These are phyloP conservation scores for Plantago lanceolata DNA, from an alignment of 305 asterid species.

Conservation along the genomic window DNA sequence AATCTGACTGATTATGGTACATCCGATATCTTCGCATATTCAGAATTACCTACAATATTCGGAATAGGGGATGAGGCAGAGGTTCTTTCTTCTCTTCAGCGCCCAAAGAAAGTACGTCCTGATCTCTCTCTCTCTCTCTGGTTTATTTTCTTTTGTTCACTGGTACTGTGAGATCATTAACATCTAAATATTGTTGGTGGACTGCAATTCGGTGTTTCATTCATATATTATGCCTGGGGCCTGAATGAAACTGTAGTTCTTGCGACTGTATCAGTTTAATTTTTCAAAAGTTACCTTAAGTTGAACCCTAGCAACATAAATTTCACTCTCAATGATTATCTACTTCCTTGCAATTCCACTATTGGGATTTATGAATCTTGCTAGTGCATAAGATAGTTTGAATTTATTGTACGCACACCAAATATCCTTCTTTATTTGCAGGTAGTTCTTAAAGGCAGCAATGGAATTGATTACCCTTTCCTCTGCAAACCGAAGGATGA, in stretches of 20 bases:
- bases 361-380: neutral
- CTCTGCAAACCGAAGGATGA: constrained; percentile 99
- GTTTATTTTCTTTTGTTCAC: constrained; percentile 3
- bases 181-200: constrained; percentile 13
- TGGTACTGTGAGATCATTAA: constrained; percentile 16
- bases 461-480: constrained; percentile 80
- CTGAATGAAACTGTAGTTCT: neutral
- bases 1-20: constrained; percentile 46
- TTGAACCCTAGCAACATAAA: neutral
- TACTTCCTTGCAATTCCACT: neutral
- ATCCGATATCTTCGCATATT: constrained; percentile 58
- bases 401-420: constrained; percentile 3
- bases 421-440: constrained; percentile 29
- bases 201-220: constrained; percentile 14
- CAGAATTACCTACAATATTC: constrained; percentile 76
- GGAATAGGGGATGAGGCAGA: constrained; percentile 97
- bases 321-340: neutral
- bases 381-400: neutral
- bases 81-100: constrained; percentile 92
- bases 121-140: constrained; percentile 12
- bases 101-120: constrained; percentile 82
- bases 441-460: constrained; percentile 91
- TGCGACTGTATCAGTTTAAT: neutral
- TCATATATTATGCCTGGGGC: neutral
- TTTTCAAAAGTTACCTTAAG: neutral